Conservation (phyloP, 495 filamentous ascomycete species). For the Chaetomium fimeti region DNA sequence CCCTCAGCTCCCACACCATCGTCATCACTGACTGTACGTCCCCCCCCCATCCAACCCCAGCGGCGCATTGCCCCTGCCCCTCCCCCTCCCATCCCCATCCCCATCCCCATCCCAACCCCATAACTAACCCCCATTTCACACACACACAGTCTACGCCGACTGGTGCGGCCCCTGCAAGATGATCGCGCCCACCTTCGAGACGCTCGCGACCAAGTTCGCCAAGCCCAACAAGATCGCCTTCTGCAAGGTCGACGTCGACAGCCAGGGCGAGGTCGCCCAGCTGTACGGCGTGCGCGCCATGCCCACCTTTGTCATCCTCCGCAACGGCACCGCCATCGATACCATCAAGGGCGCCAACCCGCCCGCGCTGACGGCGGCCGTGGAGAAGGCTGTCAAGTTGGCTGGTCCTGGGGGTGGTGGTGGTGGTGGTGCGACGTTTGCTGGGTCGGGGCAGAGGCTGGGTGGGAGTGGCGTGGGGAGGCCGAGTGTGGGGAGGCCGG, state of each 20-base stretch:
- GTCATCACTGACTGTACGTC: slow-evolving; percentile 51
- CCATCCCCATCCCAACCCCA: background rate
- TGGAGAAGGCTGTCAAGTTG: slow-evolving; percentile 69
- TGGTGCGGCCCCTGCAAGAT: slow-evolving; percentile 72
- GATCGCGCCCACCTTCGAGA: slow-evolving; percentile 64
- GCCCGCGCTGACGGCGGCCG: slow-evolving; percentile 65
- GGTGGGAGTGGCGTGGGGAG: slow-evolving; percentile 29
- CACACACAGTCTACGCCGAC: slow-evolving; percentile 64
- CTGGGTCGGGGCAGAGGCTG: slow-evolving; percentile 40
- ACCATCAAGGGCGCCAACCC: slow-evolving; percentile 80
- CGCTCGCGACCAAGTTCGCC: slow-evolving; percentile 54
- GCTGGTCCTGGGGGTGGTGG: slow-evolving; percentile 43
- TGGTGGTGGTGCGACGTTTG: slow-evolving; percentile 42
- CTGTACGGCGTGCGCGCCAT: slow-evolving; percentile 60
- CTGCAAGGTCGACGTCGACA: slow-evolving; percentile 62
- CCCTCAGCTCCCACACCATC: slow-evolving; percentile 42
- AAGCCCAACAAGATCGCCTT: slow-evolving; percentile 57
- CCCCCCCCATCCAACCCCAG: background rate
- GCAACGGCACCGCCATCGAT: slow-evolving; percentile 66
- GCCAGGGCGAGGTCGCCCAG: slow-evolving; percentile 53
- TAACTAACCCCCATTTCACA: slow-evolving; percentile 12
- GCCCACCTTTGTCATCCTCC: slow-evolving; percentile 89
- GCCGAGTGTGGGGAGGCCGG: slow-evolving; percentile 27
- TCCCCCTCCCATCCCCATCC: background rate
- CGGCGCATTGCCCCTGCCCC: background rate